These are phyloP conservation scores for Salvia hispanica DNA, from an alignment of 257 asterid species.

Conservation along the genomic window DNA sequence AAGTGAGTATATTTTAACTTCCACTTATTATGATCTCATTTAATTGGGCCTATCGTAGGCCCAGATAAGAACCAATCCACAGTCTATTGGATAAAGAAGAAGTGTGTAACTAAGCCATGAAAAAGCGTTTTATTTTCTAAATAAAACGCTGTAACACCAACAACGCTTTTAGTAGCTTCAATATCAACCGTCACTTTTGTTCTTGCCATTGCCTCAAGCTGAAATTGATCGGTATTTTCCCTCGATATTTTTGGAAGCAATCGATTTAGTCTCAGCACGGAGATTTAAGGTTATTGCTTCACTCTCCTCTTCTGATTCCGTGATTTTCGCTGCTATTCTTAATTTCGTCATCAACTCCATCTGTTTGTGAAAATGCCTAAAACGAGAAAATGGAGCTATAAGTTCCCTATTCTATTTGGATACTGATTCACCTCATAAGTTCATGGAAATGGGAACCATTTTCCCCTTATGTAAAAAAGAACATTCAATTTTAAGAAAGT, in stretches of 20 bases:
- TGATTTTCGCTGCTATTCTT: conserved; percentile 3
- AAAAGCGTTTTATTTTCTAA: neutral
- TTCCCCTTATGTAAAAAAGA: neutral
- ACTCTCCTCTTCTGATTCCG: neutral
- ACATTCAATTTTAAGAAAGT: neutral
- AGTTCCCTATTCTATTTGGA: neutral
- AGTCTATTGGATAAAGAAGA: too few species aligned
- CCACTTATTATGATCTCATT: too few species aligned
- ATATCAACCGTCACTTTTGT: neutral
- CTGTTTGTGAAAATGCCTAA: conserved; percentile 41
- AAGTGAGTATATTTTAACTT: too few species aligned
- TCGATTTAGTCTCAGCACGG: neutral
- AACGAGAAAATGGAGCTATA: neutral
- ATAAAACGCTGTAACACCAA: neutral
- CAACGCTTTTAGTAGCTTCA: neutral
- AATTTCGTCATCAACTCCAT: neutral
- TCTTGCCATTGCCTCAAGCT: conserved; percentile 17
- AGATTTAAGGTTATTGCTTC: conserved; percentile 21
- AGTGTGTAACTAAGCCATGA: too few species aligned
- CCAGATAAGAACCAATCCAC: too few species aligned
- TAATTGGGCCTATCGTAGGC: too few species aligned
- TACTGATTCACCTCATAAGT: too few species aligned
- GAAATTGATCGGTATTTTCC: neutral
- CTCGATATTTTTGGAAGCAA: neutral
- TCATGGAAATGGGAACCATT: neutral